Percentiles rank a stretch among this genome's conserved stretches.
Conservation (phyloP, 139 green algal species). For the Volvox africanus region DNA sequence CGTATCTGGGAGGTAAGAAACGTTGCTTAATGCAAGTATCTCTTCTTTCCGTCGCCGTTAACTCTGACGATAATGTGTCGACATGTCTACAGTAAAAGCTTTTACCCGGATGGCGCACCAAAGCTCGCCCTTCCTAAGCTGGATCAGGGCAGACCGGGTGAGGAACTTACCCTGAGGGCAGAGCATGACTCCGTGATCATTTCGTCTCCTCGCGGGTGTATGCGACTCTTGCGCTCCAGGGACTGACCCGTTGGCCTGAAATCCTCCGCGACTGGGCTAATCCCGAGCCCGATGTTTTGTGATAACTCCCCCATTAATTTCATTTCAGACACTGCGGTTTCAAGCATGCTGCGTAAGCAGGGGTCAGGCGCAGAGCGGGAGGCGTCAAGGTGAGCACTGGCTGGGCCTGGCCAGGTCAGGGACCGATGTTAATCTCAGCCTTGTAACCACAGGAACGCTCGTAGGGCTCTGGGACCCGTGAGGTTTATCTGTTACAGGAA, state of each 20-base stretch:
- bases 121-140: constrained; percentile 53
- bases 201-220: neutral
- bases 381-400: constrained; percentile 1
- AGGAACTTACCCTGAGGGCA: neutral
- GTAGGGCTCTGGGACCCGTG: too few species aligned
- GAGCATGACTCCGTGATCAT: neutral
- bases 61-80: neutral
- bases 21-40: neutral
- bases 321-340: neutral
- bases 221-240: neutral
- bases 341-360: neutral
- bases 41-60: neutral
- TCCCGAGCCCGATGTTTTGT: too few species aligned
- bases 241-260: too few species aligned
- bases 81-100: constrained; percentile 41
- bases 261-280: too few species aligned
- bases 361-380: neutral
- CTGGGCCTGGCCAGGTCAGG: too few species aligned
- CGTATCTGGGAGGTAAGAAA: neutral
- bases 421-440: too few species aligned
- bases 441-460: too few species aligned
- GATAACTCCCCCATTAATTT: too few species aligned
- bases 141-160: constrained; percentile 34
- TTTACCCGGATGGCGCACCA: constrained; percentile 46
- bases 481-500: too few species aligned